Base-by-base conservation (phyloP, 768 basidiomycete species). In the Coprinellus micaceus region DNA sequence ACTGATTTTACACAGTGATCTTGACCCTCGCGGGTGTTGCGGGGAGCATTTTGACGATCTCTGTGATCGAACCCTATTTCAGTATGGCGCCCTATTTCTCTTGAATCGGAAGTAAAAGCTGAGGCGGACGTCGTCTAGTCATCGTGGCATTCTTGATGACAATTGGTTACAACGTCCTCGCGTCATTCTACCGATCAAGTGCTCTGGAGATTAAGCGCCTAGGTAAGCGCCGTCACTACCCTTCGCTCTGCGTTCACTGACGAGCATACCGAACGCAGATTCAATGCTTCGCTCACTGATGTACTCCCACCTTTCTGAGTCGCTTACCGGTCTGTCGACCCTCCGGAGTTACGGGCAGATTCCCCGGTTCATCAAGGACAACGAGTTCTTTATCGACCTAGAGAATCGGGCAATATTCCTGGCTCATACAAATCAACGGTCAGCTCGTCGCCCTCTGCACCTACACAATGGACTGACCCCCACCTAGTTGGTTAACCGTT, bases 221-320 rank as follows among this genome's bases (percentile, higher is more conserved):
- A 39, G 74, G 76, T 72, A 62, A 28, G 40, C n/a, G 5, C 10
- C n/a, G 5, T 17, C 19, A 19, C 13, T 7, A 43, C 40, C 19
- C 40, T 54, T 44, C 9, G 50, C 46, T 19, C 6, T 21, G 7
- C 37, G 37, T 48, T 21, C 19, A 43, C 40, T 19, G 26, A 3
- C 43, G n/a, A 10, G 9, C 41, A 43, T 22, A 17, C 44, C 25
- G 30, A 12, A n/a, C 6, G 37, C 22, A 83, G 89, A 90, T 66
- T 77, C 85, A 7, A 82, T 88, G 72, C 75, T 91, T 4, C 85
- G 89, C 36, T 88, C 86, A 2, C 71, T 86, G 10, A 76, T 92
- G 9, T 91, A 91, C 66, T 80, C 88, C 0, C 88, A 89, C 63
- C 88, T 91, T 64, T 82, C 86, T 0, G 90, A 91, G 67, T 88